Percentiles rank a stretch among this genome's conserved stretches.
These are phyloP conservation scores for Pichia deserticola DNA, from an alignment of 805 yeast species.

Conservation along the genomic window DNA sequence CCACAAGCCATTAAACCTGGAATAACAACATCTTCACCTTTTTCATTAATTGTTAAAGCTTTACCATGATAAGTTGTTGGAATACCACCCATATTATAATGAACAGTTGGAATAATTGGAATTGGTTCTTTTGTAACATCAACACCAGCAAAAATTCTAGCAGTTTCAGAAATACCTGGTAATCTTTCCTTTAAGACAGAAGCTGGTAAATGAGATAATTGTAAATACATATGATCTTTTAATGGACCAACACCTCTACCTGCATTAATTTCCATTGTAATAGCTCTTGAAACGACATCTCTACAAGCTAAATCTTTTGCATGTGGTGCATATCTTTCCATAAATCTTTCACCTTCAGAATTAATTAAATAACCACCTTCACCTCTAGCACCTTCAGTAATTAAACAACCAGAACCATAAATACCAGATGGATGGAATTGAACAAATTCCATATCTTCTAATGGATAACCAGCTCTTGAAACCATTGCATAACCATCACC, in stretches of 20 bases:
- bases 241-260: conserved; percentile 98
- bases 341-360: conserved; percentile 97
- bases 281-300: conserved; percentile 97
- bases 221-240: conserved; percentile 92
- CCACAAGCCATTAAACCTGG: conserved; percentile 97
- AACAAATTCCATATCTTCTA: conserved; percentile 94
- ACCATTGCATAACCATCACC: conserved; percentile 99
- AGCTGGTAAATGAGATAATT: conserved; percentile 90
- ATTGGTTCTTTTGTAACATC: conserved; percentile 99
- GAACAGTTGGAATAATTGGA: conserved; percentile 97
- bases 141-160: conserved; percentile 97
- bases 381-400: conserved; percentile 99
- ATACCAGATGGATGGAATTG: conserved; percentile 99
- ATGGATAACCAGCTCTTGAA: conserved; percentile 94
- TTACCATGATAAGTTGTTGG: conserved; percentile 98
- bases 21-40: conserved; percentile 84
- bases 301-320: conserved; percentile 98
- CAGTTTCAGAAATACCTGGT: conserved; percentile 99
- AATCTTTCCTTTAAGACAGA: conserved; percentile 87
- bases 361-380: conserved; percentile 97
- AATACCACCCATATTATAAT: conserved; percentile 99
- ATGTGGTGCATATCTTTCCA: conserved; percentile 99
- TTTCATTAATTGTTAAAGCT: conserved; percentile 72
- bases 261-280: conserved; percentile 96
- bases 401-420: conserved; percentile 97